Base-by-base conservation (phyloP, 2,329 filamentous ascomycete genomes). In the Stromatinia cepivora region DNA sequence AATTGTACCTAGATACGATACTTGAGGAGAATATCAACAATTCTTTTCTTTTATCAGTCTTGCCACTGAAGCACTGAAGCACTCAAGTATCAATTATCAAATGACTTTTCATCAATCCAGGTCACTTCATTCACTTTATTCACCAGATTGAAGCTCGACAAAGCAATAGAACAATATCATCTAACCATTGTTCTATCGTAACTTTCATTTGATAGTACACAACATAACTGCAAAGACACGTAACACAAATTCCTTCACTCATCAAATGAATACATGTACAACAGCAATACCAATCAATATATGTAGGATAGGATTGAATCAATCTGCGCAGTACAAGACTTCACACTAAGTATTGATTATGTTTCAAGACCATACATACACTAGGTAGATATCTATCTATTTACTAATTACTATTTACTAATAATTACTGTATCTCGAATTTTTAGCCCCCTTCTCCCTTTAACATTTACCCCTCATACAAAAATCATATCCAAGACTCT, bases 171-270 rank as follows among this genome's bases (percentile, higher is more conserved):
- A 56, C 53, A 56, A 56, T 56, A 13, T 8, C 53, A 56, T 13
- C 53, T 1, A 3, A 3, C 53, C 1, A 56, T 56, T 56, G 53
- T 56, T 56, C 53, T 15, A 5, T 34, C 52, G 2, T 28, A 10
- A 34, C 31, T 31, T 20, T 11, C 17, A 20, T 22, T 13, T 13
- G 9, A 13, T 20, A 25, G 53, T 9, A 34, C 53, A 13, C 25
- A 34, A 34, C 45, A 46, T 46, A 56, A 56, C 53, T 56, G 28
- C 53, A 56, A 7, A 56, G 53, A 56, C 53, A 56, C 53, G 53
- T 56, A 22, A 25, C 28, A 53, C 50, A 4, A 9, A 52, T 3
- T 13, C 11, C 50, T 15, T 52, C 13, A 28, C n/a, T 28, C n/a
- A 8, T 25, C 28, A 25, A 25, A 28, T 17, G 50, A 17, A 52